Evolutionary conservation across 169 alveolate species (phyloP).

Genomic region (Cystoisospora suis): DNA sequence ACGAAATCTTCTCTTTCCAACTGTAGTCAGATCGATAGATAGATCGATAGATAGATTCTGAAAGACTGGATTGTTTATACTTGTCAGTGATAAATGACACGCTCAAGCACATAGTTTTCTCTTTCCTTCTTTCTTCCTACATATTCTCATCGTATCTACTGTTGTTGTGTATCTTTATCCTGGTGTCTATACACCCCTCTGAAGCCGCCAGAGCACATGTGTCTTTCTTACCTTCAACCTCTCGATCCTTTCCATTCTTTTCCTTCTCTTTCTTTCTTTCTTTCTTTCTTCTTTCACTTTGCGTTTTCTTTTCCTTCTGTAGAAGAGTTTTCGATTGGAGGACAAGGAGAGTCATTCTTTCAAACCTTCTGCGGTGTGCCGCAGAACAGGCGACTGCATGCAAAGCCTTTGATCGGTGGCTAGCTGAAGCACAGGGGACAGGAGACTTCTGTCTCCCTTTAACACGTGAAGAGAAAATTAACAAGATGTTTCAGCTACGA

Average conservation of each 20-base stretch:
- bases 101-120: not conserved
- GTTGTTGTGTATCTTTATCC: not conserved
- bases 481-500: conserved; percentile 35
- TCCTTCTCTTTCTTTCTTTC: not conserved
- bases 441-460: not conserved
- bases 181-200: not conserved
- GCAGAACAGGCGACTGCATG: conserved; percentile 28
- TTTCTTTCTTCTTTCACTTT: not conserved
- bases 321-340: conserved; percentile 47
- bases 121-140: not conserved
- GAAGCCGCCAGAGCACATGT: not conserved
- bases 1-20: no score
- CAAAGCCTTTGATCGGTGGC: conserved; percentile 1
- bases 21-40: no score
- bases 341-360: conserved; percentile 30
- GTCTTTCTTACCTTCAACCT: no score
- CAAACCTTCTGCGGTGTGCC: conserved; percentile 47
- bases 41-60: no score
- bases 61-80: no score
- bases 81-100: no score
- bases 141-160: not conserved
- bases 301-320: not conserved
- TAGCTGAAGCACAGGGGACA: not conserved
- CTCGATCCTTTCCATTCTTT: not conserved
- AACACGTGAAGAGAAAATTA: conserved; percentile 49